Base-by-base conservation (phyloP, 2,329 filamentous ascomycete species). In the Penicillium sp. region DNA sequence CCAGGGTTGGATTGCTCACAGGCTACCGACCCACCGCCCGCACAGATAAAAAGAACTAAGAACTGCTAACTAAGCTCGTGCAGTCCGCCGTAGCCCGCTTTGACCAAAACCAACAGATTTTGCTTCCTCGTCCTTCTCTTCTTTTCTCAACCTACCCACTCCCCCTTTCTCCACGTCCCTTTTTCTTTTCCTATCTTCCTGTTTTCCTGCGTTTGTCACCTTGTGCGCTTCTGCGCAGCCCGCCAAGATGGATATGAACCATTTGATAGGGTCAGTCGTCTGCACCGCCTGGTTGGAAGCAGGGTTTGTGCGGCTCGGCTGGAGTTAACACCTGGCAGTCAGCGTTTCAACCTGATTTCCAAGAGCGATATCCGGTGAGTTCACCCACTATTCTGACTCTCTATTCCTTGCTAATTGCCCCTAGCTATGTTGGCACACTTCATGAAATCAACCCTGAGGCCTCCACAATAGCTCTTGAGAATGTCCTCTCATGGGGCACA, bases 361-460 rank as follows among this genome's bases (percentile, higher is more conserved):
- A 94, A 91, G 76, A 95, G 88, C 70, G 89, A 95, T 73, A 95
- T 96, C 72, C 87, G 90, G 87, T 95, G 78, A 63, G 82, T 71
- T 49, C 25, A 28, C 40, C 2, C 7, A 46, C 43, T 47, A 48
- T 51, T 41, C 20, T 14, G 30, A 29, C 21, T 30, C 33, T 29
- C 17, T 48, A 34, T 50, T 50, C 39, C 39, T 51, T 37, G 53
- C 68, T 72, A 50, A 72, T 67, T 48, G 36, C 47, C 40, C 43
- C 46, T 27, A 96, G 90, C 71, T 97, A 97, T 74, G 87, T 94
- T 62, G 93, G 93, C 55, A 91, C 86, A 39, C 82, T 98, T 36
- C 89, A 96, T 72, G 87, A 96, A 68, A 98, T 98, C 79, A 96
- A 96, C 70, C 94, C 91, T 48, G 90, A 95, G 68, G 86, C 88